Evolutionary conservation across 495 filamentous ascomycete genomes (phyloP), one percentile per base, ranked within the genome.

Genomic region (Xylaria grammica): DNA sequence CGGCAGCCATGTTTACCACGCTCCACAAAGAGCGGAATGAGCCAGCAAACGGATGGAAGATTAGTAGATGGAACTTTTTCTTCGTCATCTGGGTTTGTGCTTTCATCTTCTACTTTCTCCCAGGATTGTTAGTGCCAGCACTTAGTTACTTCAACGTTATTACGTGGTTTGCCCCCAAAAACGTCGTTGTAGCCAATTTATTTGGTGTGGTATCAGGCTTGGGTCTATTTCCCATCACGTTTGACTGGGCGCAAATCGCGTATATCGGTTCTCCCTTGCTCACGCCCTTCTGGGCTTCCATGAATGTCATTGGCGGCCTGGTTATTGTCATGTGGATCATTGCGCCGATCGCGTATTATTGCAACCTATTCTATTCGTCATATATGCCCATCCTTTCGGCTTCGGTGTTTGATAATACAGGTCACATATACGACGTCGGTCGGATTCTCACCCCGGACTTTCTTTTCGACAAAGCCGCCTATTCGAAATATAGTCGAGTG

Each of bases 241-340:
- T 97, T 65, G 93, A 97, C 77, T 97, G 93, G 93, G 87, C 90
- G 0, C 94, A 97, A 76, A 88, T 97, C 45, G 92, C 94, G 9
- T 96, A 93, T 68, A 96, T 94, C 65, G 91, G 91, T 13, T 95
- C 91, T 30, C 93, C 93, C 0, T 81, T 97, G 0, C 77, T 97
- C 24, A 92, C 91, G 0, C 93, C 93, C 0, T 96, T 94, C 71
- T 97, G 93, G 93, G 93, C 94, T 6, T 91, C 92, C 1, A 81
- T 92, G 67, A 97, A 97, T 73, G 92, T 96, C 24, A 87, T 97
- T 54, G 89, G 88, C 26, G 93, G 93, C 1, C 84, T 96, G 65
- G 87, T 92, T 2, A 76, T 94, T 22, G 91, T 97, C 46, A 96
- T 94, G 89, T 97, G 92, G 92, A 80, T 96, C 38, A 79, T 94